A percentile compares a stretch with the other conserved stretches of the same genome.
Evolutionary conservation across 495 filamentous ascomycete genomes (phyloP).

Genomic region (Aspergillus asperescens): DNA sequence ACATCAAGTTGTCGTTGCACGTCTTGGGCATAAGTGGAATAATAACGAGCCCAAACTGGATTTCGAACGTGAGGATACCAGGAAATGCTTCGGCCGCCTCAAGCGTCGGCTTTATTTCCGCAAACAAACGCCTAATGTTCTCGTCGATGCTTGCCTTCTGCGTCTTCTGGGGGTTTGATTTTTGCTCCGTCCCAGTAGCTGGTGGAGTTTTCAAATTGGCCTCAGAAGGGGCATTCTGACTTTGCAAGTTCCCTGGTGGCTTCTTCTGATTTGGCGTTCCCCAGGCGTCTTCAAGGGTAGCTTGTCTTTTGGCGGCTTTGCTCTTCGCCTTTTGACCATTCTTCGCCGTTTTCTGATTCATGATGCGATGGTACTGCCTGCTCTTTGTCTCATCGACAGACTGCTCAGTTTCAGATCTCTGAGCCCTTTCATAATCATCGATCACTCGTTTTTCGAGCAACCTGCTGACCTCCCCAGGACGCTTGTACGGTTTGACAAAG

Average conservation of each 20-base stretch:
- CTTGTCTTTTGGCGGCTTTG: constrained; percentile 21
- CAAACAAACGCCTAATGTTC: constrained; percentile 18
- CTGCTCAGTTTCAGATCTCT: constrained; percentile 9
- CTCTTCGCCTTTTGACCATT: constrained; percentile 4
- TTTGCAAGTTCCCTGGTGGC: not conserved
- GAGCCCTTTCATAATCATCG: constrained; percentile 3
- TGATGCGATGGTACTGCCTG: constrained; percentile 20
- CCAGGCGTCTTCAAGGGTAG: constrained; percentile 28
- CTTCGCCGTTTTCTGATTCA: constrained; percentile 23
- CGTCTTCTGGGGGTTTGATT: not conserved
- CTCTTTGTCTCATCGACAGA: constrained; percentile 10
- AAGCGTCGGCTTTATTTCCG: constrained; percentile 19
- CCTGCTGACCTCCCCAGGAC: not conserved
- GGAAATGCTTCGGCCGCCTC: constrained; percentile 27
- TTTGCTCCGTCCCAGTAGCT: not conserved
- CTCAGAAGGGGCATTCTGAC: not conserved
- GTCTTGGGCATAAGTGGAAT: constrained; percentile 23
- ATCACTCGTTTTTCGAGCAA: not conserved
- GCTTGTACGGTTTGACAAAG: not conserved
- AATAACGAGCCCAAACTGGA: constrained; percentile 35
- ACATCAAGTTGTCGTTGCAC: constrained; percentile 10
- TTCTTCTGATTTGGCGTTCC: constrained; percentile 14
- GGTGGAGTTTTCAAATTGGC: not conserved
- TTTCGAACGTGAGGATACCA: constrained; percentile 29
- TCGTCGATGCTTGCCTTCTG: constrained; percentile 3